A percentile compares a stretch with the other conserved stretches of the same genome.
Conservation (phyloP, 805 yeast species). For the Yarrowia deformans region DNA sequence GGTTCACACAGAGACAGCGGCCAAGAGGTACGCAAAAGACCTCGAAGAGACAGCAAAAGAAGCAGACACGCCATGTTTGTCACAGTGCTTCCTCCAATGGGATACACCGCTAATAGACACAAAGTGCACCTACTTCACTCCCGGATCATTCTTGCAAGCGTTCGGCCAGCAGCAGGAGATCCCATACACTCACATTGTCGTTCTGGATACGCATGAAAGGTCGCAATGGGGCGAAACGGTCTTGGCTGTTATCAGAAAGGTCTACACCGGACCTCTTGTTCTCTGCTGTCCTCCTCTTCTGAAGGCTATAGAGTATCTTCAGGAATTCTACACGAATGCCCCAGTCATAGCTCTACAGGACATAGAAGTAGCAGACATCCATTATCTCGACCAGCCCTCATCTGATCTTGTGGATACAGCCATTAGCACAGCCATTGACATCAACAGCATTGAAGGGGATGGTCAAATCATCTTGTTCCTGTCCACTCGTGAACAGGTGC, state of each 20-base stretch:
- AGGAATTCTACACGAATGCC: conserved; percentile 2
- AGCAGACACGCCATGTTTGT: neutral
- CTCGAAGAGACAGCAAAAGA: neutral
- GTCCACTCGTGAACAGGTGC: conserved; percentile 8
- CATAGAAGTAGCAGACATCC: neutral
- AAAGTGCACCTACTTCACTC: conserved; percentile 13
- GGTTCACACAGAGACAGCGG: conserved; percentile 9
- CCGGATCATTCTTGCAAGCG: conserved; percentile 7
- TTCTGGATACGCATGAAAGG: conserved; percentile 20
- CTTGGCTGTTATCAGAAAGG: neutral
- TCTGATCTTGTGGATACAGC: neutral
- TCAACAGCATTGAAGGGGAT: conserved; percentile 13
- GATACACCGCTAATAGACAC: neutral
- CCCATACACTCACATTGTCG: neutral
- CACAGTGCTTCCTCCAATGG: neutral
- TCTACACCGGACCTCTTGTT: neutral
- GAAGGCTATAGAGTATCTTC: neutral
- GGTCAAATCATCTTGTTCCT: conserved; percentile 13
- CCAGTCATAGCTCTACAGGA: conserved; percentile 20
- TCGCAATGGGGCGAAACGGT: conserved; percentile 20
- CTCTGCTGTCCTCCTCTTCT: conserved; percentile 4
- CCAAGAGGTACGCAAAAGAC: neutral
- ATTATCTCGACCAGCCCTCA: conserved; percentile 17
- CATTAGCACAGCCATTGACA: neutral
- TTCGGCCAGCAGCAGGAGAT: conserved; percentile 30